Conservation (phyloP, 2,329 filamentous ascomycete genomes). For the Phialocephala subalpina region DNA sequence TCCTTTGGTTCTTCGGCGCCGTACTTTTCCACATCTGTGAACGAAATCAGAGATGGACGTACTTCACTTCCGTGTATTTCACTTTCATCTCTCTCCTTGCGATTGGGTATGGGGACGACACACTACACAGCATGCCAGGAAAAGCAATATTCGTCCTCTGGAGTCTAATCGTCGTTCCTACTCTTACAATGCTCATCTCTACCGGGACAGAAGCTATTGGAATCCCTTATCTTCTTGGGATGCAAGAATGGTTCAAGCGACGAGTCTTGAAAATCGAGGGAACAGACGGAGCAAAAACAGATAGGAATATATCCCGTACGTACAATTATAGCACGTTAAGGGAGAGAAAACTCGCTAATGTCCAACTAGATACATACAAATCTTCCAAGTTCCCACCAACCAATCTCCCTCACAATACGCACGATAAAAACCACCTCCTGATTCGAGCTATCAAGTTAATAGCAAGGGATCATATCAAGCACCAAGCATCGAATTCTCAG, state of each 20-base stretch:
- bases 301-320: background rate
- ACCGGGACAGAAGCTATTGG: constrained; percentile 18
- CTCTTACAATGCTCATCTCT: constrained; percentile 80
- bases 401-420: constrained; percentile 7
- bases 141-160: constrained; percentile 89
- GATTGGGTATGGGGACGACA: constrained; percentile 84
- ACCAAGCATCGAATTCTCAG: background rate
- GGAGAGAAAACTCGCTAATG: background rate
- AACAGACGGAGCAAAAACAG: background rate
- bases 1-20: constrained; percentile 70
- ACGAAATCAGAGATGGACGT: constrained; percentile 68
- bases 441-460: constrained; percentile 21
- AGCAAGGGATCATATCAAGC: constrained; percentile 15
- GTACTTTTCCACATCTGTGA: constrained; percentile 65
- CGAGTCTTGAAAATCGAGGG: constrained; percentile 2
- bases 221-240: constrained; percentile 6
- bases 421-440: constrained; percentile 24
- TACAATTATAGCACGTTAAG: background rate
- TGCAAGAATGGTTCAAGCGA: constrained; percentile 9
- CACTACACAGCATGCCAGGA: constrained; percentile 75
- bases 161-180: constrained; percentile 83
- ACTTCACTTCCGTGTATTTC: constrained; percentile 85
- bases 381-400: background rate
- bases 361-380: background rate
- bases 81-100: constrained; percentile 82